Conservation (phyloP, 148 eudicot species). For the Vaccinium vitisidaea region DNA sequence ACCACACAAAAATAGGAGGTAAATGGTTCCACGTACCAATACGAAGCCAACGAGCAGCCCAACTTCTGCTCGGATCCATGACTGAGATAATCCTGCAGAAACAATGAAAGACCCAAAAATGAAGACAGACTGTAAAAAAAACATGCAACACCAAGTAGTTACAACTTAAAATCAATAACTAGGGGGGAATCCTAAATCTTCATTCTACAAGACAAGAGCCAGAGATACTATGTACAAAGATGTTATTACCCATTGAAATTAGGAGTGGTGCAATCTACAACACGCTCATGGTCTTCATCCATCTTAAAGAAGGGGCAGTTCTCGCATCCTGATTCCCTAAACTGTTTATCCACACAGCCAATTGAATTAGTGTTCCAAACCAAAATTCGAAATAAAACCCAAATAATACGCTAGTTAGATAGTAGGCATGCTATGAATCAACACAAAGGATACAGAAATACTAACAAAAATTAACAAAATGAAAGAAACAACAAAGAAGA, state of each 20-base stretch:
- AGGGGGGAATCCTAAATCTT: background rate
- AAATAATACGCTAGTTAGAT: too few species aligned
- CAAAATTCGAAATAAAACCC: too few species aligned
- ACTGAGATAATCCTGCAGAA: slow-evolving; percentile 73
- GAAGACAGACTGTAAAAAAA: background rate
- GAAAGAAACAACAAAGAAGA: background rate
- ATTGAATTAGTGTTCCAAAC: too few species aligned
- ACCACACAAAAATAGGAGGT: background rate
- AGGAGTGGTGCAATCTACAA: slow-evolving; percentile 90
- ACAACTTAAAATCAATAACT: background rate
- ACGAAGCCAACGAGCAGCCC: slow-evolving; percentile 98
- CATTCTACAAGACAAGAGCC: background rate
- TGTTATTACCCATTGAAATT: slow-evolving; percentile 76
- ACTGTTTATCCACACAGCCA: slow-evolving; percentile 36
- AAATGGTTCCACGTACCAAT: slow-evolving; percentile 50
- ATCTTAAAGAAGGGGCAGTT: slow-evolving; percentile 92
- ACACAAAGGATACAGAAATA: background rate
- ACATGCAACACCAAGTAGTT: background rate
- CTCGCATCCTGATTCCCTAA: slow-evolving; percentile 90
- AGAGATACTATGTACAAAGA: background rate
- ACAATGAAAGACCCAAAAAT: background rate
- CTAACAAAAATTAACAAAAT: background rate
- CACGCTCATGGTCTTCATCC: slow-evolving; percentile 85
- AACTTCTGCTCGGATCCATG: slow-evolving; percentile 86
- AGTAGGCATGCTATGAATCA: too few species aligned